Base-by-base conservation (phyloP, 371 early-diverging fungal species). In the Lichtheimia corymbifera region DNA sequence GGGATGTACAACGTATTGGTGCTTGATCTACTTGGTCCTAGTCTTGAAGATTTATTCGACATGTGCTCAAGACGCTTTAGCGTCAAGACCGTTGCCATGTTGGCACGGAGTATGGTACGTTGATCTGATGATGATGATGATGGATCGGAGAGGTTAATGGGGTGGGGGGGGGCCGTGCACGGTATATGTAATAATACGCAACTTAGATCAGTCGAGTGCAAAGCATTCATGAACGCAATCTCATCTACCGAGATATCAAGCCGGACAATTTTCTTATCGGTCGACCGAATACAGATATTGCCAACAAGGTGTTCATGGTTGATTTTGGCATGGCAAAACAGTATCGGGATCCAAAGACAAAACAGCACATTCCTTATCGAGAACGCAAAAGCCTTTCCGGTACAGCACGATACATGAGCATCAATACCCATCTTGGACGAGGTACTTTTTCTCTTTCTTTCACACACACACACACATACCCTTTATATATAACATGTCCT, bases 201-300 rank as follows among this genome's bases (percentile, higher is more conserved):
- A 42, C 28, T 24, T 50, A 91, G 91, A 80, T 99, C 41, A 83
- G 83, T 30, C 87, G 93, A 52, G 87, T 97, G 28, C 96, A 97
- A 82, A 82, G 86, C 5, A 85, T 98, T 52, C 99, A 99, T 71
- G 93, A 95, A 60, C 89, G 90, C 68, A 92, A 95, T 71, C 81
- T 95, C 60, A 91, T 99, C 44, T 98, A 99, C 77, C 50, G 98
- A 59, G 99, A 99, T 76, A 97, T 99, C 68, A 99, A 99, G 74
- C 99, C 99, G 18, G 99, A 98, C 76, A 99, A 99, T 82, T 98
- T 99, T 73, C 77, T 95, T 28, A 85, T 93, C 59, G 93, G 94
- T 44, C 75, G 89, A 15, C 83, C 89, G 5, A 64, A 77, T 59
- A 77, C 81, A 25, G 77, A 83, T 12, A 66, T 74, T 28, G 75